Evolutionary conservation across 2,329 filamentous ascomycete species (phyloP).

Genomic region (Fusarium pseudonygamai): DNA sequence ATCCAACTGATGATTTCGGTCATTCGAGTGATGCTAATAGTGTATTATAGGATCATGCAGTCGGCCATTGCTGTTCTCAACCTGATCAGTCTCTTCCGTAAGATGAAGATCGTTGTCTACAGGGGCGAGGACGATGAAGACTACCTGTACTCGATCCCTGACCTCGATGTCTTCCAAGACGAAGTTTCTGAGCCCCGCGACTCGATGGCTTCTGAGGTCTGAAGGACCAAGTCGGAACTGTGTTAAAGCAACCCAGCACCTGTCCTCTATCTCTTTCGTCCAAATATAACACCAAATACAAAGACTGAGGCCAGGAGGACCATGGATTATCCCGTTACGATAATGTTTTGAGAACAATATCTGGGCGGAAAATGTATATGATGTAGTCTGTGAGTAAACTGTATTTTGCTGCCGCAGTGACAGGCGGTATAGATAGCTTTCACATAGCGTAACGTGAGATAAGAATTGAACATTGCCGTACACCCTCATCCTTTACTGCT

Average conservation of each 20-base stretch:
- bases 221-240: not conserved
- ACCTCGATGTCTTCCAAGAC: slow-evolving; percentile 34
- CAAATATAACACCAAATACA: not conserved
- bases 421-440: not conserved
- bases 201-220: slow-evolving; percentile 31
- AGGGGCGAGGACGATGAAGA: slow-evolving; percentile 27
- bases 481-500: slow-evolving; percentile 1
- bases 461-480: not conserved
- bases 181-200: slow-evolving; percentile 31
- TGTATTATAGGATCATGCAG: slow-evolving; percentile 20
- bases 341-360: not conserved
- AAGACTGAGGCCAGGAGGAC: too few species aligned
- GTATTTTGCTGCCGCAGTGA: not conserved
- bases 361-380: not conserved
- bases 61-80: slow-evolving; percentile 20
- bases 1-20: too few species aligned
- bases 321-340: not conserved
- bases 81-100: slow-evolving; percentile 32
- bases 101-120: slow-evolving; percentile 30
- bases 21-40: not conserved
- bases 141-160: slow-evolving; percentile 10
- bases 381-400: not conserved
- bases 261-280: not conserved
- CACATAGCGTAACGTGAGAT: slow-evolving; percentile 3
- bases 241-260: not conserved